Conservation (phyloP, 495 filamentous ascomycete genomes). For the Talaromyces proteolyticus region DNA sequence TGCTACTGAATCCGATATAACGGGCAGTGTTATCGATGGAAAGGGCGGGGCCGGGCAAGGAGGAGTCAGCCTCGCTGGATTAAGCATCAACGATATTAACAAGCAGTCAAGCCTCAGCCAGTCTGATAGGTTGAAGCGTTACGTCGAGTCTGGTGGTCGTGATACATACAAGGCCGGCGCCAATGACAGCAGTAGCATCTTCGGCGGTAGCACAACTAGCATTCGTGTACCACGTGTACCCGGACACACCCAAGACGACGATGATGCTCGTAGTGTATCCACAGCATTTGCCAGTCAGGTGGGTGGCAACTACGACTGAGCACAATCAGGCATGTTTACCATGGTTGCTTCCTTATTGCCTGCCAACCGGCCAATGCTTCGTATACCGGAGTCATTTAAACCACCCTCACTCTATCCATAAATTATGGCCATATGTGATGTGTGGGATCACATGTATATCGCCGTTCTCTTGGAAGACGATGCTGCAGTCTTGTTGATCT, state of each 20-base stretch:
- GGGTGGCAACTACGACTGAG: slow-evolving; percentile 87
- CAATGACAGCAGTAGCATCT: slow-evolving; percentile 62
- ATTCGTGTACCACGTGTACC: slow-evolving; percentile 45
- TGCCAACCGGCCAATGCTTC: neutral
- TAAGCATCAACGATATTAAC: slow-evolving; percentile 67
- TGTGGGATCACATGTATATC: neutral
- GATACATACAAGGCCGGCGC: slow-evolving; percentile 37
- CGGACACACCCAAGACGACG: slow-evolving; percentile 58
- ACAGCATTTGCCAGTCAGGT: slow-evolving; percentile 96
- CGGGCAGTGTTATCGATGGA: slow-evolving; percentile 62
- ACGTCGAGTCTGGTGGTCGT: slow-evolving; percentile 75
- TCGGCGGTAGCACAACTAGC: slow-evolving; percentile 64
- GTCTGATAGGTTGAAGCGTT: slow-evolving; percentile 75
- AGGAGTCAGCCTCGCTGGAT: slow-evolving; percentile 77
- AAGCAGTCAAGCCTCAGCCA: slow-evolving; percentile 83
- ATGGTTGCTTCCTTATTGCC: neutral
- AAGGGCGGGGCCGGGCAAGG: slow-evolving; percentile 72
- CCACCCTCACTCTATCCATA: neutral
- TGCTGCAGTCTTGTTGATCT: neutral
- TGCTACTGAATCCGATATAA: slow-evolving; percentile 81
- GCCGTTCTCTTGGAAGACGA: neutral
- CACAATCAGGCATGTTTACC: neutral
- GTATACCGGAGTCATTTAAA: neutral
- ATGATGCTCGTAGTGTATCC: slow-evolving; percentile 91
- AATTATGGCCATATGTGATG: neutral